phyloP scores from a whole-genome alignment of 495 filamentous ascomycete species.

The Aspergillus indologenus region DNA sequence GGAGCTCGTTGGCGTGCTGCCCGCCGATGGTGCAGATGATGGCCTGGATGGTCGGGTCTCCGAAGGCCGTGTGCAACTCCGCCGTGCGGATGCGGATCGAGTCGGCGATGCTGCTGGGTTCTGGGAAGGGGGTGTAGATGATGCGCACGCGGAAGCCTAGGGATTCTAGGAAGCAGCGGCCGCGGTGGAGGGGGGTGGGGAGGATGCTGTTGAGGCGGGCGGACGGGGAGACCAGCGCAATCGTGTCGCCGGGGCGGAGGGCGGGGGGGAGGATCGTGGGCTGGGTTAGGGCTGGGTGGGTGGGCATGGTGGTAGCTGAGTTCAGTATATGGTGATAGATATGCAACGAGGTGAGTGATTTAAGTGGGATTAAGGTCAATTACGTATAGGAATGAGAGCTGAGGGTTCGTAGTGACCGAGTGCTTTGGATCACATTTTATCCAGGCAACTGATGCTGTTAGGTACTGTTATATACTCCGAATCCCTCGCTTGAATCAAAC shows the following conservation, averaged over 20 bases:
- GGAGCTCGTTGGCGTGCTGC: not conserved
- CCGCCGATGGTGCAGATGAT: constrained; percentile 3
- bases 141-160: not conserved
- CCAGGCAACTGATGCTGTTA: no score
- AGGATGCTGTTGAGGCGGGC: not conserved
- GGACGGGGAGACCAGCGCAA: not conserved
- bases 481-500: no score
- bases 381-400: no score
- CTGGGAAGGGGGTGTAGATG: not conserved
- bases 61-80: not conserved
- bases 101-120: not conserved
- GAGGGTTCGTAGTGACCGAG: no score
- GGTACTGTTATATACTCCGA: no score
- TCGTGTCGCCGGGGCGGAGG: not conserved
- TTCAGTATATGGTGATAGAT: no score
- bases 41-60: not conserved
- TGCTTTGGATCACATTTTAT: no score
- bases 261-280: not conserved
- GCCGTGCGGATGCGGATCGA: not conserved
- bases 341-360: no score
- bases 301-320: not conserved
- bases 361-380: no score
- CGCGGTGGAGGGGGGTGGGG: not conserved
- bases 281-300: not conserved
- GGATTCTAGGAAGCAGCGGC: not conserved